phyloP scores from a whole-genome alignment of 768 basidiomycete genomes.

The Phaeotremella fagi region DNA sequence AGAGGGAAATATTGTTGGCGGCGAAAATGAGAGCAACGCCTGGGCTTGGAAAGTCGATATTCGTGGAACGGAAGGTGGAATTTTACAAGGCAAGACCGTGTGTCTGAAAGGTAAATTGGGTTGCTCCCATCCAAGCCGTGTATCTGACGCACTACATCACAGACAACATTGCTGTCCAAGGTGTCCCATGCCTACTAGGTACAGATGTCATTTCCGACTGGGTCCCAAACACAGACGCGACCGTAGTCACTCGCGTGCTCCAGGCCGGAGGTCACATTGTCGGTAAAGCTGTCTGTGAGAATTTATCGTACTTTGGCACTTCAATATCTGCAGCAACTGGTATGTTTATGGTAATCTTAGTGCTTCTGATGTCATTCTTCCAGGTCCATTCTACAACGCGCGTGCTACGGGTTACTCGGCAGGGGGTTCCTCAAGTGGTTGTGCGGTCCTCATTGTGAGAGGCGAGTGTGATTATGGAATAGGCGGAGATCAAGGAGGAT shows the following conservation, averaged over 20 bases:
- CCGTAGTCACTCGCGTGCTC: constrained; percentile 52
- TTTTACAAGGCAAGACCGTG: constrained; percentile 48
- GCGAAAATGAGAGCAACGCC: constrained; percentile 14
- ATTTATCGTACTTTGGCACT: constrained; percentile 2
- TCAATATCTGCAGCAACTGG: constrained; percentile 5
- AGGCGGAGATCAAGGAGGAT: constrained; percentile 53
- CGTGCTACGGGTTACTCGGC: constrained; percentile 50
- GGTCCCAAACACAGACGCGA: constrained; percentile 49
- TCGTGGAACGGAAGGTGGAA: neutral
- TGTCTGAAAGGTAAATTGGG: constrained; percentile 49
- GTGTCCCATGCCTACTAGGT: constrained; percentile 52
- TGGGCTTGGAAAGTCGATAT: constrained; percentile 16
- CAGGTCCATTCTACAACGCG: constrained; percentile 49
- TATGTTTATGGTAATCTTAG: neutral
- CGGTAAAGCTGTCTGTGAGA: constrained; percentile 50
- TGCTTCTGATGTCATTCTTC: too few species aligned
- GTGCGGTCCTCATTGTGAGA: constrained; percentile 49
- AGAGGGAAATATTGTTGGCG: constrained; percentile 1
- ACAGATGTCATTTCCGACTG: constrained; percentile 48
- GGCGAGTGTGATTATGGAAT: constrained; percentile 51
- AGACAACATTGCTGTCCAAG: constrained; percentile 49
- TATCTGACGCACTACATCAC: neutral
- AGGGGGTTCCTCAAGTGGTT: constrained; percentile 52
- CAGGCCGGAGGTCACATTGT: constrained; percentile 49
- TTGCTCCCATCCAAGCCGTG: neutral